A percentile compares a stretch with the other conserved stretches of the same genome.
Conservation (phyloP, 805 yeast genomes). For the Starmerella bacillaris region DNA sequence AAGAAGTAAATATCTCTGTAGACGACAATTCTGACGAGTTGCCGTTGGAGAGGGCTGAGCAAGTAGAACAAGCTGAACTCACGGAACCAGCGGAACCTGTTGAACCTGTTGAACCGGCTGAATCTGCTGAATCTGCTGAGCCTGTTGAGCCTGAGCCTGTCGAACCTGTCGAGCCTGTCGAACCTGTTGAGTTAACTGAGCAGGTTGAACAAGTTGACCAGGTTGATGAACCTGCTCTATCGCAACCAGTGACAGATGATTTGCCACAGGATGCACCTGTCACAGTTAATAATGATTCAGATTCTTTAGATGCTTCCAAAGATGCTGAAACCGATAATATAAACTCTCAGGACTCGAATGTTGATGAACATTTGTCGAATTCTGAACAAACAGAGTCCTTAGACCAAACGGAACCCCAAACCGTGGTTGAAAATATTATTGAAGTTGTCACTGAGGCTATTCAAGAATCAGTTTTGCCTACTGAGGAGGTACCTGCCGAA, state of each 20-base stretch:
- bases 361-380: too few species aligned
- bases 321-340: too few species aligned
- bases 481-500: slow-evolving; percentile 1
- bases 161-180: neutral
- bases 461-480: neutral
- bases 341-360: too few species aligned
- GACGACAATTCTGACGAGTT: neutral
- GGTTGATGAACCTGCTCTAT: neutral
- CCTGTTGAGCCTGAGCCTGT: slow-evolving; percentile 1
- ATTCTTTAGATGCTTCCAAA: too few species aligned
- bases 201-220: neutral
- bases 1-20: neutral
- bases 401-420: slow-evolving; percentile 1
- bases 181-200: neutral
- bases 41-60: neutral
- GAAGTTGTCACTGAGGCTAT: slow-evolving; percentile 1
- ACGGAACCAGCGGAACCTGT: neutral
- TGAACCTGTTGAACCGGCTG: neutral
- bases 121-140: neutral
- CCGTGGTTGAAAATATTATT: slow-evolving; percentile 2
- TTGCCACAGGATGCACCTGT: too few species aligned
- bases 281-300: too few species aligned
- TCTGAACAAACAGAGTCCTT: slow-evolving; percentile 1
- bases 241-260: too few species aligned
- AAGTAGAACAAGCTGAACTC: neutral